A percentile compares a stretch with the other conserved stretches of the same genome.
phyloP scores from a whole-genome alignment of 768 basidiomycete genomes.

The Pleurotus tuber-regium region DNA sequence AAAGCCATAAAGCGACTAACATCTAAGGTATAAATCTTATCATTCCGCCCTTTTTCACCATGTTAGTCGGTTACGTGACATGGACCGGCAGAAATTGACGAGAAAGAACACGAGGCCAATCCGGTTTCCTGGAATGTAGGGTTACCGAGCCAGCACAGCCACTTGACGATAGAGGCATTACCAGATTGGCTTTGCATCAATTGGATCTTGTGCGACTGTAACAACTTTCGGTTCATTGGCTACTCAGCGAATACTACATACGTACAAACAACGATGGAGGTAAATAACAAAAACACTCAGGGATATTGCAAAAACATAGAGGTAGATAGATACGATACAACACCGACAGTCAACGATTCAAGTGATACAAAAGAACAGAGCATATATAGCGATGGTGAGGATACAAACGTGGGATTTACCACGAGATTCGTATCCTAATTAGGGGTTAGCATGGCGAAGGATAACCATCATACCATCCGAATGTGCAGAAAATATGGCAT shows the following conservation, averaged over 20 bases:
- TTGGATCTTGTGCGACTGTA: constrained; percentile 2
- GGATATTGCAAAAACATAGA: background rate
- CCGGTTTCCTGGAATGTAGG: too few species aligned
- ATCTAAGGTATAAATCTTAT: too few species aligned
- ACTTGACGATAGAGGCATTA: too few species aligned
- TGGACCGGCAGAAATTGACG: too few species aligned
- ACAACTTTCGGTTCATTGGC: background rate
- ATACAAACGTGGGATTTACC: background rate
- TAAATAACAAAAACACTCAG: constrained; percentile 8
- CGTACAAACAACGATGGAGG: constrained; percentile 9
- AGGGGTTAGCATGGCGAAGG: constrained; percentile 38
- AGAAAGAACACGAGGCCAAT: too few species aligned
- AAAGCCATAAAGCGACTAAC: too few species aligned
- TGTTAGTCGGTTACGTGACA: too few species aligned
- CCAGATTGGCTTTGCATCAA: constrained; percentile 4
- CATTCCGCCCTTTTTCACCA: too few species aligned
- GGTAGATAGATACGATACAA: background rate
- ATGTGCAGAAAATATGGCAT: constrained; percentile 83
- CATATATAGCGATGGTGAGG: background rate
- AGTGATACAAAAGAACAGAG: background rate
- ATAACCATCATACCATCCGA: constrained; percentile 85
- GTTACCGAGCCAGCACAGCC: background rate
- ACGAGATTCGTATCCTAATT: background rate
- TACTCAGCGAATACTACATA: constrained; percentile 11
- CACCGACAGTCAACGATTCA: background rate